Percentiles rank a stretch among this genome's conserved stretches.
Conservation (phyloP, 176 grass and related monocot species). For the Cocos nucifera region DNA sequence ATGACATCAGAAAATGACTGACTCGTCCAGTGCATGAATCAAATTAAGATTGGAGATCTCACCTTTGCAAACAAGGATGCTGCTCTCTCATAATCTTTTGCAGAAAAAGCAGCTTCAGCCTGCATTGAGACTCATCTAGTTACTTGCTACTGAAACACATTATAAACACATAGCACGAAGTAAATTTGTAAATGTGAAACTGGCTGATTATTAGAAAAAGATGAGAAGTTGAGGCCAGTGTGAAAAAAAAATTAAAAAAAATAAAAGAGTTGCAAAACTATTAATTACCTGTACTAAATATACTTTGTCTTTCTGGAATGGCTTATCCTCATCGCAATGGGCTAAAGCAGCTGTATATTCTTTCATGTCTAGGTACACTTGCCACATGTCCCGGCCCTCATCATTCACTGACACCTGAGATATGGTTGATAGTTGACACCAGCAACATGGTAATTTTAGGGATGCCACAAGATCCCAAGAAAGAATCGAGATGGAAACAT, state of each 20-base stretch:
- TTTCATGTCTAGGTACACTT: conserved; percentile 87
- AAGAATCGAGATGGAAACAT: conserved; percentile 15
- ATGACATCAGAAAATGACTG: too few species aligned
- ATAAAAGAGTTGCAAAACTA: conserved; percentile 8
- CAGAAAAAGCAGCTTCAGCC: conserved; percentile 83
- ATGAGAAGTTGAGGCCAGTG: conserved; percentile 12
- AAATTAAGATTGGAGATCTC: neutral
- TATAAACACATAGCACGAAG: neutral
- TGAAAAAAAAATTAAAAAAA: conserved; percentile 1
- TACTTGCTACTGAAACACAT: neutral
- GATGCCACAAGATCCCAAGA: conserved; percentile 12
- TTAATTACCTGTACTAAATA: conserved; percentile 68
- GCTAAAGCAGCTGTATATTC: conserved; percentile 76
- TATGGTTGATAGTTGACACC: neutral
- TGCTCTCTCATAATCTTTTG: conserved; percentile 85
- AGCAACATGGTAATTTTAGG: neutral
- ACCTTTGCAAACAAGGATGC: conserved; percentile 98
- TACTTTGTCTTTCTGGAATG: conserved; percentile 79
- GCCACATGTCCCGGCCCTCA: conserved; percentile 95
- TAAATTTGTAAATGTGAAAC: conserved; percentile 12
- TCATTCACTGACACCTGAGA: conserved; percentile 66
- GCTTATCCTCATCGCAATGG: conserved; percentile 58
- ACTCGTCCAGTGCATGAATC: too few species aligned
- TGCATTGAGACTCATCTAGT: conserved; percentile 18
- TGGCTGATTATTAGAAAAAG: conserved; percentile 11